Conservation (phyloP, 2,329 filamentous ascomycete species). For the Dactylellina drechsleri region DNA sequence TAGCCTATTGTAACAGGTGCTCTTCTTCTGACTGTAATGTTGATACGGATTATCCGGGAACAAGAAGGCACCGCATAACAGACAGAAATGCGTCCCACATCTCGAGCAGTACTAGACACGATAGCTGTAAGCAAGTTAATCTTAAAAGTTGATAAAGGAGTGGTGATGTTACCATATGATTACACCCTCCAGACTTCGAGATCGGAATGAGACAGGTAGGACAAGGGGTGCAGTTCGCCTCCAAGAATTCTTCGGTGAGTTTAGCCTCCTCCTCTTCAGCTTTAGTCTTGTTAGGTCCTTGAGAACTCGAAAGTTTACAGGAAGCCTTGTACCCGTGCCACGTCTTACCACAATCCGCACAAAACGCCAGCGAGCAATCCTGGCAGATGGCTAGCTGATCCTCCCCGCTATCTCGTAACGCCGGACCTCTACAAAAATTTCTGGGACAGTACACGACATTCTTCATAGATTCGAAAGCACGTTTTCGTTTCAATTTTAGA, state of each 20-base stretch:
- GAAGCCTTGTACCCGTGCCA: conserved; percentile 89
- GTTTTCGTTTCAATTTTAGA: conserved; percentile 89
- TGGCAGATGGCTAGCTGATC: conserved; percentile 81
- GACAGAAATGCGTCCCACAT: conserved; percentile 93
- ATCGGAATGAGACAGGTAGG: conserved; percentile 85
- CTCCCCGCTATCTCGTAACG: conserved; percentile 64
- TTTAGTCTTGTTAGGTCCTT: conserved; percentile 66
- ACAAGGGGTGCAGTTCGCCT: conserved; percentile 83
- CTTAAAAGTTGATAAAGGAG: neutral
- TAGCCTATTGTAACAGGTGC: conserved; percentile 81
- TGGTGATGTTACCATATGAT: conserved; percentile 89
- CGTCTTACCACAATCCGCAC: conserved; percentile 74
- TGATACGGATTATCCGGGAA: conserved; percentile 81
- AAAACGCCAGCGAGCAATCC: conserved; percentile 90
- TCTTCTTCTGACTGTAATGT: conserved; percentile 81
- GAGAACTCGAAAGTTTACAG: conserved; percentile 69
- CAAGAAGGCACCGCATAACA: conserved; percentile 89
- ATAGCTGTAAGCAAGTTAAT: neutral
- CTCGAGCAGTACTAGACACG: conserved; percentile 59
- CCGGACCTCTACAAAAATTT: conserved; percentile 90
- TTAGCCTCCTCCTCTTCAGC: conserved; percentile 86
- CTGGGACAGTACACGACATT: conserved; percentile 92
- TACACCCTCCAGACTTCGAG: conserved; percentile 93
- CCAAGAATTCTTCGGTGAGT: conserved; percentile 84
- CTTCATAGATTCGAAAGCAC: conserved; percentile 88